phyloP scores from a whole-genome alignment of 2,329 filamentous ascomycete genomes.

The Didymella segeticola region DNA sequence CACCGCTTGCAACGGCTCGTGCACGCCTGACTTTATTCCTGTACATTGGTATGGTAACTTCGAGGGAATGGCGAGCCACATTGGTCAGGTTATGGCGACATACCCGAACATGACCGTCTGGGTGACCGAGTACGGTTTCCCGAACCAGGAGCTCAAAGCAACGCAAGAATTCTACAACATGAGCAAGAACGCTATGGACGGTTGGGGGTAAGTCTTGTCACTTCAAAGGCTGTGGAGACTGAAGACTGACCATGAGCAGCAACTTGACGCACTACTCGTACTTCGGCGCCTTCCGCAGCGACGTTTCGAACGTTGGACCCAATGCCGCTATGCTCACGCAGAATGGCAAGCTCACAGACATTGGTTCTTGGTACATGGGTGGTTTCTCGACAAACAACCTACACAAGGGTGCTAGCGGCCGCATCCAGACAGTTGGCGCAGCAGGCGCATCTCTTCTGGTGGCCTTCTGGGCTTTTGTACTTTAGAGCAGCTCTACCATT shows the following conservation, averaged over 20 bases:
- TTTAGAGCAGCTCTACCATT: too few species aligned
- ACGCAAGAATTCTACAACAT: conserved; percentile 74
- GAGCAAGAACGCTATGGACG: conserved; percentile 71
- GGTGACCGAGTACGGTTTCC: conserved; percentile 78
- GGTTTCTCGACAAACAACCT: conserved; percentile 30
- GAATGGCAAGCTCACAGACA: conserved; percentile 73
- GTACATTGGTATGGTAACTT: conserved; percentile 69
- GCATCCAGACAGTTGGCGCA: conserved; percentile 6
- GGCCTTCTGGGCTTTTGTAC: conserved; percentile 10
- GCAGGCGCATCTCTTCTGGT: background rate
- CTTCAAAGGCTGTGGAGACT: background rate
- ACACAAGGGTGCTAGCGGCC: conserved; percentile 10
- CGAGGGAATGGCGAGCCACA: conserved; percentile 69
- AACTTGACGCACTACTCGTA: conserved; percentile 74
- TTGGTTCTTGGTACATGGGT: conserved; percentile 80
- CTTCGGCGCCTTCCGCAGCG: conserved; percentile 76
- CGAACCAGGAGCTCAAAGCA: conserved; percentile 60
- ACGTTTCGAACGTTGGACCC: conserved; percentile 74
- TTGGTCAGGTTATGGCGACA: conserved; percentile 64
- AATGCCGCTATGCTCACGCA: conserved; percentile 75
- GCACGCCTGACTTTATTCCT: conserved; percentile 58
- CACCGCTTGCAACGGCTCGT: conserved; percentile 59
- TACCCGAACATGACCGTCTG: conserved; percentile 67
- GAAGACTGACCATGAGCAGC: conserved; percentile 23
- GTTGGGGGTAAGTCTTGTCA: conserved; percentile 56